Conservation (phyloP, 352 stramenopile genomes). For the Globisporangium apiculatum region DNA sequence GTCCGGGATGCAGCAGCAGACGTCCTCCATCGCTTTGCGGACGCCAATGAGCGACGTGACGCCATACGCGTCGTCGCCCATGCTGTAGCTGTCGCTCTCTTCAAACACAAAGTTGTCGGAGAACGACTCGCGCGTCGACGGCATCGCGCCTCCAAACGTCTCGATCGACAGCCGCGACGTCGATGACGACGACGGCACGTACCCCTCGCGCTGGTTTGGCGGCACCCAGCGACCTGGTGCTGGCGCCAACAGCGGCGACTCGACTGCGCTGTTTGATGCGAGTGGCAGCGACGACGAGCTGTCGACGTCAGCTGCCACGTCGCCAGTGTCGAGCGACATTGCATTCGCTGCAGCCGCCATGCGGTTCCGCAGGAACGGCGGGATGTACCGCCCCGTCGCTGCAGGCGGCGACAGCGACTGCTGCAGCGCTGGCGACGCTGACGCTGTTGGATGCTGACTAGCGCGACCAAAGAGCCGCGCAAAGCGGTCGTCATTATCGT, state of each 20-base stretch:
- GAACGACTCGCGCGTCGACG: constrained; percentile 41
- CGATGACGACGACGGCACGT: background rate
- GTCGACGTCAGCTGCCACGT: constrained; percentile 20
- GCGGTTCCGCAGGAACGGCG: constrained; percentile 65
- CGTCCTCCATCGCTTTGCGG: constrained; percentile 69
- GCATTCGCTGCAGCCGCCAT: constrained; percentile 1
- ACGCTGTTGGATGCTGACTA: background rate
- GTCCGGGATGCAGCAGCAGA: constrained; percentile 77
- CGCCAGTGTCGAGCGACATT: background rate
- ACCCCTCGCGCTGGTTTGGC: constrained; percentile 49
- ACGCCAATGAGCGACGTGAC: constrained; percentile 79
- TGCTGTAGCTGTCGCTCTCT: constrained; percentile 62
- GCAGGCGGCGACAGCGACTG: constrained; percentile 51
- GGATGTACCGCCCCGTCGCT: constrained; percentile 61
- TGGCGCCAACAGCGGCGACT: constrained; percentile 25
- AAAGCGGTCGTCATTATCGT: constrained; percentile 6
- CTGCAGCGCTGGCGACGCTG: constrained; percentile 26
- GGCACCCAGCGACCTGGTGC: constrained; percentile 43
- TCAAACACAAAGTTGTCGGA: constrained; percentile 51
- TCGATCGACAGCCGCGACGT: constrained; percentile 41
- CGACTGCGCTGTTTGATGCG: constrained; percentile 11
- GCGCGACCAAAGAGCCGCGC: background rate
- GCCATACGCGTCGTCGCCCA: constrained; percentile 58
- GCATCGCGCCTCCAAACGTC: constrained; percentile 17
- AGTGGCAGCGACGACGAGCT: background rate